Evolutionary conservation across 2,329 filamentous ascomycete species (phyloP), one percentile per base, ranked within the genome.

Genomic region (Colletotrichum filicis): DNA sequence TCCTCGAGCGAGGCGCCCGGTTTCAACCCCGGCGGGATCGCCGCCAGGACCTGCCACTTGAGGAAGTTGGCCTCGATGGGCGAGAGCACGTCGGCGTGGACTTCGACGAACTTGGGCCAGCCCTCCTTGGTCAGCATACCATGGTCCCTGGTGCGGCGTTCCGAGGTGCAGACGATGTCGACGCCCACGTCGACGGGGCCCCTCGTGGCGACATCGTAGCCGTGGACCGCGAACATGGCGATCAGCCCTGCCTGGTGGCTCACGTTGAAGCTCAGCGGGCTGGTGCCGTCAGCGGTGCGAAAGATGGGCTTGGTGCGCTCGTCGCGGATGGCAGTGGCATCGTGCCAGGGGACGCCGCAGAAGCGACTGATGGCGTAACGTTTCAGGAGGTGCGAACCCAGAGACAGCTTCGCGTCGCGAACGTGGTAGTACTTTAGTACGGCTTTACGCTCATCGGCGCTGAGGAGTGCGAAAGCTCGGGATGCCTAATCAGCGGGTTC

Each of bases 211-310:
- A 49, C 42, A 5, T 72, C 76, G 77, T 82, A 81, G 24, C 78
- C 79, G 55, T 81, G 79, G 3, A 87, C 83, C 16, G 92, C 92
- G 14, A 93, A 87, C 35, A 95, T 84, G 2, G 89, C 89, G 0
- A 95, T 93, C 19, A 96, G 84, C 1, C 94, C 93, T 9, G 92
- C 92, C 84, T 96, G 94, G 81, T 96, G 94, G 58, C 90, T 92
- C 68, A 95, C 88, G 82, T 96, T 96, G 86, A 96, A 95, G 74
- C 84, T 77, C n/a, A 91, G 80, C 22, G 86, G 82, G 76, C 86
- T 83, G 69, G 71, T 83, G 75, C 77, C 88, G 83, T 80, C 85
- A 81, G 75, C 86, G 84, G 85, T 84, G 79, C 78, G 79, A 79
- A 85, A 91, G 64, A 89, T 80, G 56, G 89, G 89, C 80, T 91